phyloP scores from a whole-genome alignment of 1,284 basidiomycete species.

The Cutaneotrichosporon cutaneum region DNA sequence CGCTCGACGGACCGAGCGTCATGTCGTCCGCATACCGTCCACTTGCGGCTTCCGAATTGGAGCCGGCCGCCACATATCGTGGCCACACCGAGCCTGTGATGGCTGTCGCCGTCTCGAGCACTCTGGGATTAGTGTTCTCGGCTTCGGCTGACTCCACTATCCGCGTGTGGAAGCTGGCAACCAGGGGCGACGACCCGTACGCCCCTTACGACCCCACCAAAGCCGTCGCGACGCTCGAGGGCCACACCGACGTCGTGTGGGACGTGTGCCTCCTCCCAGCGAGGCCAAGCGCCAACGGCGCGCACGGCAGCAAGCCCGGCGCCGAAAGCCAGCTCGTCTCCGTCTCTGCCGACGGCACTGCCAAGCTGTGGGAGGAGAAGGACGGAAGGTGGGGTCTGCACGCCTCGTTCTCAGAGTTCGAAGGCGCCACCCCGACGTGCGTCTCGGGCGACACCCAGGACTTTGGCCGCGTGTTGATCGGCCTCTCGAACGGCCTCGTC shows the following conservation, averaged over 20 bases:
- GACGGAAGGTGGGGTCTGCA: conserved; percentile 27
- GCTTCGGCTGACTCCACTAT: conserved; percentile 89
- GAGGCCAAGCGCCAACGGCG: conserved; percentile 1
- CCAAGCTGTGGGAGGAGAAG: conserved; percentile 80
- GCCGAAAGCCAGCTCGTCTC: conserved; percentile 67
- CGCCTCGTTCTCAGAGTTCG: conserved; percentile 31
- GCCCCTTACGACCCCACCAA: conserved; percentile 80
- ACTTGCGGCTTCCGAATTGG: conserved; percentile 63
- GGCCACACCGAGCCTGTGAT: conserved; percentile 94
- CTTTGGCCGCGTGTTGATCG: conserved; percentile 60
- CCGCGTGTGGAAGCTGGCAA: conserved; percentile 81
- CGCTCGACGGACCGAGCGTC: conserved; percentile 35
- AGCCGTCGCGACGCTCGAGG: conserved; percentile 75
- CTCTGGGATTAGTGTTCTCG: conserved; percentile 76
- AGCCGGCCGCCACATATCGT: conserved; percentile 86
- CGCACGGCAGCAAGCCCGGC: conserved; percentile 14
- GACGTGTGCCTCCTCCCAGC: conserved; percentile 65
- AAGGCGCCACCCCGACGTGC: conserved; percentile 64
- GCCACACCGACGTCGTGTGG: conserved; percentile 94
- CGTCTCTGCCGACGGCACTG: conserved; percentile 83
- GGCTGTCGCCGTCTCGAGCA: conserved; percentile 75
- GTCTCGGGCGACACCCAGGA: conserved; percentile 57
- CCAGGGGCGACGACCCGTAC: conserved; percentile 69
- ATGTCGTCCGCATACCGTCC: conserved; percentile 28
- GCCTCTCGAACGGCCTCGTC: conserved; percentile 83